A percentile compares a stretch with the other conserved stretches of the same genome.
These are phyloP conservation scores for Hagleromyces aurorensis DNA, from an alignment of 805 yeast genomes.

Conservation along the genomic window DNA sequence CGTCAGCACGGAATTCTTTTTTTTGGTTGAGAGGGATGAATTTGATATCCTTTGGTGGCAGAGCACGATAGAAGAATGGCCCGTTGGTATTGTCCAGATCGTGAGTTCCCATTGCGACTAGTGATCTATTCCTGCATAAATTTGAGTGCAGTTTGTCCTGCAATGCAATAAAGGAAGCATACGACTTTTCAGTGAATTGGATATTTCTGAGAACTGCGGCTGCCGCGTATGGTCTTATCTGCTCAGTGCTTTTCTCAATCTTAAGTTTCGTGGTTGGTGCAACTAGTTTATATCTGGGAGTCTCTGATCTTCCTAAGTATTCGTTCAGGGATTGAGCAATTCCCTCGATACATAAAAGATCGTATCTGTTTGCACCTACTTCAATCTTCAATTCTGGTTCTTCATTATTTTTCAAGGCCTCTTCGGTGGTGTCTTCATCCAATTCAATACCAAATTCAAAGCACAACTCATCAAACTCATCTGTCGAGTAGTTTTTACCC, in stretches of 20 bases:
- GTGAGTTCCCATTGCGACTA: conserved; percentile 98
- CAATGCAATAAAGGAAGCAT: conserved; percentile 89
- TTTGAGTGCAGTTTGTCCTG: conserved; percentile 96
- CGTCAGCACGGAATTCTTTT: conserved; percentile 60
- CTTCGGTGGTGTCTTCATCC: conserved; percentile 91
- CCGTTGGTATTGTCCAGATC: conserved; percentile 74
- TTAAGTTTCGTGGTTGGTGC: conserved; percentile 62
- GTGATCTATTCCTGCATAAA: conserved; percentile 92
- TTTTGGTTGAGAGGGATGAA: conserved; percentile 72
- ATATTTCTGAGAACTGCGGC: conserved; percentile 88
- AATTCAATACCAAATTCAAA: conserved; percentile 96
- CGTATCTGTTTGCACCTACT: conserved; percentile 97
- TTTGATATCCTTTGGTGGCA: conserved; percentile 66
- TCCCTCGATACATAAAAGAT: conserved; percentile 96
- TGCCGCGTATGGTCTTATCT: conserved; percentile 86
- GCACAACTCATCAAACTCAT: conserved; percentile 94
- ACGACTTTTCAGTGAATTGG: conserved; percentile 71
- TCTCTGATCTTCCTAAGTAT: conserved; percentile 59
- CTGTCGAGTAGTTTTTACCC: conserved; percentile 64
- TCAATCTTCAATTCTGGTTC: conserved; percentile 94
- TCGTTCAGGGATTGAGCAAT: conserved; percentile 92
- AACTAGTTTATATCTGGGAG: conserved; percentile 61
- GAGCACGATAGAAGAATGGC: conserved; percentile 83
- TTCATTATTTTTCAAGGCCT: conserved; percentile 37
- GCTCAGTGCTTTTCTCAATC: conserved; percentile 64